Base-by-base conservation (phyloP, 1,139 yeast genomes). In the Taphrina populina region DNA sequence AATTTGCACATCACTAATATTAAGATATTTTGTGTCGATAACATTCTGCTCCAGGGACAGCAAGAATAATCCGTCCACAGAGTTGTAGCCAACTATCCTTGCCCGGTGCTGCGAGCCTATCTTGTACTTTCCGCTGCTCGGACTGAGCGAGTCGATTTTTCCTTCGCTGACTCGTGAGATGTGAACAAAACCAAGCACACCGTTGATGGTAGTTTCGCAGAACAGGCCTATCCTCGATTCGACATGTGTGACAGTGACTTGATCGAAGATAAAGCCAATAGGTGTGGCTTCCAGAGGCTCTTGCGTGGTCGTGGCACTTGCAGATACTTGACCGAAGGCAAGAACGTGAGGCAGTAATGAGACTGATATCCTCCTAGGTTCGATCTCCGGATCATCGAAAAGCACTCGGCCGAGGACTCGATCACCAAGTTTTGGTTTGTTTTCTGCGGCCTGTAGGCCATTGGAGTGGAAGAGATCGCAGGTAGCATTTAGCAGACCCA, bases 401-500 rank as follows among this genome's bases (percentile, higher is more conserved):
- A 81, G 70, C 20, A 90, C 80, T 70, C 95, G 80, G 15, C 90
- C 86, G 63, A 78, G 81, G 34, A 85, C 67, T 30, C 72, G 76
- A 35, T 82, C 76, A 34, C 95, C 95, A 46, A 84, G 72, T 19
- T 83, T 76, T 66, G 71, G 85, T 62, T 77, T 79, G 63, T 81
- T 82, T 59, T 78, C 79, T 47, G 85, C 69, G n/a, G 76, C 74
- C 24, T 37, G 43, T 6, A 21, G 24, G 11, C 24, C 15, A 21
- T 23, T 29, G 29, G 76, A 73, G 64, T 88, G 95, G 24, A 88
- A 73, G 52, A 82, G 71, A 60, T 80, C 83, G 29, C 88, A 73
- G 2, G 92, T 80, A 13, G 83, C 95, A 62, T 82, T 82, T 20
- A 85, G 78, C 60, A 85, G 71, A 58, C 96, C 96, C 63, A 82